A percentile compares a stretch with the other conserved stretches of the same genome.
phyloP scores from a whole-genome alignment of 73 alveolate species.

The Breviolum minutum region DNA sequence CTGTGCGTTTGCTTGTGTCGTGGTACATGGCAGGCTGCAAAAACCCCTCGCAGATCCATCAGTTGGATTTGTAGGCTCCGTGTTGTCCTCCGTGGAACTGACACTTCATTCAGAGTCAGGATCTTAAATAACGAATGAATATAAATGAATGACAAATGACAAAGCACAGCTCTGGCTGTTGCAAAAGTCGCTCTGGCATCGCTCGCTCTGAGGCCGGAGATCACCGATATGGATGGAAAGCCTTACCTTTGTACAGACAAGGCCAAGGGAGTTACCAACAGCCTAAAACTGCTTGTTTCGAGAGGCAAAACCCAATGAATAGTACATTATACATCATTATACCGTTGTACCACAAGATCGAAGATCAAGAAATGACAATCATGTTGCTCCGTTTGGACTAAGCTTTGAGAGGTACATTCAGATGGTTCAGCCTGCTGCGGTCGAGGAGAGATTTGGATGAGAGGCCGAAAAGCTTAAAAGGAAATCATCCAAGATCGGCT shows the following conservation, averaged over 20 bases:
- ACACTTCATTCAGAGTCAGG: slow-evolving; percentile 43
- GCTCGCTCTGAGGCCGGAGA: slow-evolving; percentile 28
- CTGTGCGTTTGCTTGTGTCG: not conserved
- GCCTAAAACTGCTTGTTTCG: not conserved
- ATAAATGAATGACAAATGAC: no score
- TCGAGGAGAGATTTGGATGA: slow-evolving; percentile 65
- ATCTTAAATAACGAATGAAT: not conserved
- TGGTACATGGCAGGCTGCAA: slow-evolving; percentile 15
- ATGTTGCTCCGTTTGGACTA: not conserved
- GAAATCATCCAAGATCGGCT: no score
- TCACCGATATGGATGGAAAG: slow-evolving; percentile 46
- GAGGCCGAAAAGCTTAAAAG: not conserved
- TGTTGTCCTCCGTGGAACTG: slow-evolving; percentile 39
- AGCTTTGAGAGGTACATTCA: not conserved
- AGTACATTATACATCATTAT: no score
- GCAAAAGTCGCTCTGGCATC: not conserved
- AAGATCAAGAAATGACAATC: not conserved
- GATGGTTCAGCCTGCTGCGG: slow-evolving; percentile 55
- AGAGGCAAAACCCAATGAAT: no score
- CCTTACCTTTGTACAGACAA: slow-evolving; percentile 50
- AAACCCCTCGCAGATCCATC: slow-evolving; percentile 31
- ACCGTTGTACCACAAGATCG: not conserved
- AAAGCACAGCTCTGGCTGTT: no score
- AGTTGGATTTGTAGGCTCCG: slow-evolving; percentile 44
- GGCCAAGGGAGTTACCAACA: not conserved